phyloP scores from a whole-genome alignment of 345 rosid genomes.

The Microthlaspi erraticum region DNA sequence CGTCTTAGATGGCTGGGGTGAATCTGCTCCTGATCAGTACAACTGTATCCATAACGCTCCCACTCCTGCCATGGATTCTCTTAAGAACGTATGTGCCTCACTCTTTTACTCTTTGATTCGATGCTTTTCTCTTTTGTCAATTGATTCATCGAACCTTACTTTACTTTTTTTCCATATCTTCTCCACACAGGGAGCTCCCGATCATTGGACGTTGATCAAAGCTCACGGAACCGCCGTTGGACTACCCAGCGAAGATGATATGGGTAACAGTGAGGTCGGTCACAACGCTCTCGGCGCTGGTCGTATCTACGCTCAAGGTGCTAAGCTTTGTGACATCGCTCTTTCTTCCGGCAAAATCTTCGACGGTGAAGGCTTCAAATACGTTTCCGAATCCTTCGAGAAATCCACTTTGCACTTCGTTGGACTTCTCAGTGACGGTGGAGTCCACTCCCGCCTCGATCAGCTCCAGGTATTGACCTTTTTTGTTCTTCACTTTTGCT shows the following conservation, averaged over 20 bases:
- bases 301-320: slow-evolving; percentile 95
- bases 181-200: slow-evolving; percentile 63
- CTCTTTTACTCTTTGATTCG: background rate
- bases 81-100: slow-evolving; percentile 58
- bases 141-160: background rate
- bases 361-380: slow-evolving; percentile 84
- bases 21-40: slow-evolving; percentile 75
- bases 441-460: slow-evolving; percentile 95
- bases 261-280: slow-evolving; percentile 99
- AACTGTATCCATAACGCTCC: slow-evolving; percentile 93
- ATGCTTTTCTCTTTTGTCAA: background rate
- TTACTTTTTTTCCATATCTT: background rate
- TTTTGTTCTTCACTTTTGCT: background rate
- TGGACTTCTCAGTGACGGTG: slow-evolving; percentile 95
- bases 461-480: slow-evolving; percentile 65
- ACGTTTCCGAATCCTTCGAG: slow-evolving; percentile 63
- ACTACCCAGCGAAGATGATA: slow-evolving; percentile 94
- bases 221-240: slow-evolving; percentile 97
- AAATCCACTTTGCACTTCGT: slow-evolving; percentile 79
- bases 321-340: slow-evolving; percentile 91
- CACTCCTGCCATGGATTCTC: slow-evolving; percentile 92
- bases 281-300: slow-evolving; percentile 99
- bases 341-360: slow-evolving; percentile 90
- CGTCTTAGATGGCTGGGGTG: slow-evolving; percentile 99
- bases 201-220: slow-evolving; percentile 82